Evolutionary conservation across 2,329 filamentous ascomycete genomes (phyloP).

Genomic region (Colletotrichum zoysiae): DNA sequence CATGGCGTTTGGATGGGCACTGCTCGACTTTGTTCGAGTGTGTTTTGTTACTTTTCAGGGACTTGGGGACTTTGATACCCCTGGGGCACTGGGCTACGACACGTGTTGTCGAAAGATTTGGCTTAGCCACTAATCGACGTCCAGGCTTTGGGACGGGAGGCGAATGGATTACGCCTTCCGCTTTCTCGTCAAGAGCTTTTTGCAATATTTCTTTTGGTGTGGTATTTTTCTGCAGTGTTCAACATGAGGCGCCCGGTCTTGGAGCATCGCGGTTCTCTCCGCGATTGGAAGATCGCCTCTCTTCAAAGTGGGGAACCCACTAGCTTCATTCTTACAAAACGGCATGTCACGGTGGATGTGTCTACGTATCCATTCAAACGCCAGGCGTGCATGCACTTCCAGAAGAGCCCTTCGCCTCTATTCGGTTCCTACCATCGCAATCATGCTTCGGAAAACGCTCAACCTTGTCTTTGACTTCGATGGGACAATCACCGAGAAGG

Average conservation of each 20-base stretch:
- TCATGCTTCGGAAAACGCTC: conserved; percentile 46
- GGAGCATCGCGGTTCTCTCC: not conserved
- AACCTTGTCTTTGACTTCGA: conserved; percentile 70
- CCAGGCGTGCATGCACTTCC: not conserved
- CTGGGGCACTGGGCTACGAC: conserved; percentile 14
- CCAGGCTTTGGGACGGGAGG: not conserved
- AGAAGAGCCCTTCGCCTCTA: not conserved
- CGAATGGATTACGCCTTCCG: not conserved
- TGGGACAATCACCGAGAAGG: conserved; percentile 67
- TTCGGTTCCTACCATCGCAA: conserved; percentile 10
- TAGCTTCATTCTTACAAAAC: not conserved
- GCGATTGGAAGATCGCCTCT: conserved; percentile 1
- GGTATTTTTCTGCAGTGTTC: not conserved
- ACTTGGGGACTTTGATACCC: conserved; percentile 35
- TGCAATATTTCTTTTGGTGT: too few species aligned
- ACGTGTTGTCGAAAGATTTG: conserved; percentile 12
- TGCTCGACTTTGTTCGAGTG: not conserved
- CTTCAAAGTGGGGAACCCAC: conserved; percentile 24
- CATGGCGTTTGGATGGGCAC: conserved; percentile 32
- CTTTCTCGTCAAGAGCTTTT: not conserved
- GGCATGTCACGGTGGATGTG: not conserved
- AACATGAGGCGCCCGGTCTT: not conserved
- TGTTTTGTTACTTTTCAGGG: conserved; percentile 12
- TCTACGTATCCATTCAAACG: not conserved
- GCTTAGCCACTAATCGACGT: conserved; percentile 13